Evolutionary conservation across 2,329 filamentous ascomycete species (phyloP).

Genomic region (Aspergillus texensis): DNA sequence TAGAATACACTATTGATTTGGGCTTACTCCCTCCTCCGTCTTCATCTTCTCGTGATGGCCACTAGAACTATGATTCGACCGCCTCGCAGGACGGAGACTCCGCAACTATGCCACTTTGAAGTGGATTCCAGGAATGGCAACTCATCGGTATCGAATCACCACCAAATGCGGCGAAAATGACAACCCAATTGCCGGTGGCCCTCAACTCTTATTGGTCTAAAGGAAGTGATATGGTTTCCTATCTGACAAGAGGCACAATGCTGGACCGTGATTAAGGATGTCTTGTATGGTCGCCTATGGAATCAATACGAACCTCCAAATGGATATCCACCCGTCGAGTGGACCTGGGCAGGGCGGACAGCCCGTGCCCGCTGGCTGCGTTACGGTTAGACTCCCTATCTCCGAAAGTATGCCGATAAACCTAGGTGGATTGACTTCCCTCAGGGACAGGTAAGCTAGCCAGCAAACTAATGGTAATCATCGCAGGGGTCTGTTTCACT

Average conservation of each 20-base stretch:
- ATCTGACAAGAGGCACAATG: neutral
- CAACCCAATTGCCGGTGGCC: neutral
- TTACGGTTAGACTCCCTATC: neutral
- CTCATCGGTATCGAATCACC: neutral
- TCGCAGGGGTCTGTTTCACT: neutral
- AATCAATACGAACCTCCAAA: neutral
- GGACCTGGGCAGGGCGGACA: neutral
- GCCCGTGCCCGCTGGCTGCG: neutral
- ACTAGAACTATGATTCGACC: neutral
- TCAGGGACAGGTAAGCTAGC: neutral
- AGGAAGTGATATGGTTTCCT: neutral
- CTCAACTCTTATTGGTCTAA: neutral
- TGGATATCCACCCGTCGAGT: neutral
- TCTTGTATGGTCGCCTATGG: neutral
- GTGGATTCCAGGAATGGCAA: neutral
- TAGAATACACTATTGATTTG: neutral
- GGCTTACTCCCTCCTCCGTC: neutral
- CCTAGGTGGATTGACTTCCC: neutral
- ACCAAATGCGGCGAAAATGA: neutral
- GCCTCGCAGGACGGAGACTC: neutral
- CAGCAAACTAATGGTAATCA: neutral
- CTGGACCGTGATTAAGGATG: neutral
- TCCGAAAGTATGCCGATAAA: constrained; percentile 2
- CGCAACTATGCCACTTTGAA: neutral
- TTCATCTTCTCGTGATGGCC: neutral